Percentiles rank a stretch among this genome's conserved stretches.
These are phyloP conservation scores for Mollisiaceae sp. DNA, from an alignment of 2,329 filamentous ascomycete genomes.

Conservation along the genomic window DNA sequence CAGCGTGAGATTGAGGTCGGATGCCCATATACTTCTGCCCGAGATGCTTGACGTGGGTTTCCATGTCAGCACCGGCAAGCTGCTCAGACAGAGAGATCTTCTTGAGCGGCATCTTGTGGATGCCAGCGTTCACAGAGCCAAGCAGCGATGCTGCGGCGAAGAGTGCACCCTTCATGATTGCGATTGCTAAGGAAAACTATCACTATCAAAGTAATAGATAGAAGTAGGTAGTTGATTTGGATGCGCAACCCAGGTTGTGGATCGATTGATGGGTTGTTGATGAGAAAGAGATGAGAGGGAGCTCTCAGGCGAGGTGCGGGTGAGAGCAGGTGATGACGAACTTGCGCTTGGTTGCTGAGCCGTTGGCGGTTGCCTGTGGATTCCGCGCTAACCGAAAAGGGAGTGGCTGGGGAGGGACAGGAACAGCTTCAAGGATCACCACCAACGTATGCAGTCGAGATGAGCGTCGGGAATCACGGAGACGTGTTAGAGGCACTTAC, in stretches of 20 bases:
- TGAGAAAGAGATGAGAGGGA: conserved; percentile 21
- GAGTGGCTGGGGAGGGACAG: background rate
- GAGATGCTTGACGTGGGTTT: conserved; percentile 79
- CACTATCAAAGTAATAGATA: conserved; percentile 37
- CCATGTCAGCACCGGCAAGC: conserved; percentile 82
- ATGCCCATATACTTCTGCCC: conserved; percentile 96
- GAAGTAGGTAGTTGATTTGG: conserved; percentile 18
- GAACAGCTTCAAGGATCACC: background rate
- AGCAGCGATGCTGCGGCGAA: conserved; percentile 81
- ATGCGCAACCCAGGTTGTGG: conserved; percentile 30
- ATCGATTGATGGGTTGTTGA: conserved; percentile 31
- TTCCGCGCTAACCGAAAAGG: background rate
- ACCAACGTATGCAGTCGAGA: background rate
- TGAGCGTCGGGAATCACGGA: background rate
- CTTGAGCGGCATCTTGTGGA: conserved; percentile 97
- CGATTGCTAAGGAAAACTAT: conserved; percentile 31
- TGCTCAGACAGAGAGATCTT: conserved; percentile 93
- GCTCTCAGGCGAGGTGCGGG: conserved; percentile 13
- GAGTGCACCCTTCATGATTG: conserved; percentile 82
- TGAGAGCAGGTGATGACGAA: conserved; percentile 12
- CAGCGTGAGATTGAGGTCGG: conserved; percentile 70
- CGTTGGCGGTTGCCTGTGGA: conserved; percentile 6
- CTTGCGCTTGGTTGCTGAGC: background rate
- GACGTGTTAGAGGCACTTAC: background rate
- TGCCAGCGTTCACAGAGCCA: conserved; percentile 80